Percentiles rank a stretch among this genome's conserved stretches.
Conservation (phyloP, 2,329 filamentous ascomycete genomes). For the Alternaria gaisen region DNA sequence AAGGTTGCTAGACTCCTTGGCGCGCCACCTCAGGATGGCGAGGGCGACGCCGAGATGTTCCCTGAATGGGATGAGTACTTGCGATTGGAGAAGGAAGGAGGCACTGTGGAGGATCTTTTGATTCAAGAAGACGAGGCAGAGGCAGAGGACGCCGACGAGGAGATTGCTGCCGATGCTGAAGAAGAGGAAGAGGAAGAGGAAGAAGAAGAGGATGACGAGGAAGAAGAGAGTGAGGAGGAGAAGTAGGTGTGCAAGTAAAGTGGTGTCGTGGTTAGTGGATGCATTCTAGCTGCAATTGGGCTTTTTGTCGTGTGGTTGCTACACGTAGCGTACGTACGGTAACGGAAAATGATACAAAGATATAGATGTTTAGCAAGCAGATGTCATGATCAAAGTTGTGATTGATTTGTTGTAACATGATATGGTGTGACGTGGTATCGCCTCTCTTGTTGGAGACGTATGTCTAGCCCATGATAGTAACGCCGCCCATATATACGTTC, state of each 20-base stretch:
- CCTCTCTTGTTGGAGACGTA: neutral
- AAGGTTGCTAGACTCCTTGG: constrained; percentile 86
- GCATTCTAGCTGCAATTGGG: constrained; percentile 2
- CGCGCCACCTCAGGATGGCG: constrained; percentile 72
- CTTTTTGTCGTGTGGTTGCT: neutral
- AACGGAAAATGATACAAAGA: constrained; percentile 13
- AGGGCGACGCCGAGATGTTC: constrained; percentile 80
- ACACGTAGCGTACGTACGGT: neutral
- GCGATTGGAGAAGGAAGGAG: constrained; percentile 77
- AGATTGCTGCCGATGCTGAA: constrained; percentile 42
- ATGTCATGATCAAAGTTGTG: neutral
- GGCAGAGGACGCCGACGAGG: constrained; percentile 45
- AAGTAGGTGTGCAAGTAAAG: neutral
- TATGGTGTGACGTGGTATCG: neutral
- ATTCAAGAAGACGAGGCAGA: constrained; percentile 44
- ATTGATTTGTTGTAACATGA: constrained; percentile 2
- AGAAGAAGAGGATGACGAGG: constrained; percentile 30
- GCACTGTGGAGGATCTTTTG: constrained; percentile 52
- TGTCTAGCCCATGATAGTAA: constrained; percentile 1
- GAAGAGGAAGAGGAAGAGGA: constrained; percentile 40
- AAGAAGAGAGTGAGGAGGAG: constrained; percentile 15
- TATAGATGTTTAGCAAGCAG: neutral
- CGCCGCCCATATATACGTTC: constrained; percentile 21
- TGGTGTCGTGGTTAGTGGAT: neutral
- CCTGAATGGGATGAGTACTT: constrained; percentile 96